Conservation (phyloP, 106 monocot species). For the Amphibolis antarctica region DNA sequence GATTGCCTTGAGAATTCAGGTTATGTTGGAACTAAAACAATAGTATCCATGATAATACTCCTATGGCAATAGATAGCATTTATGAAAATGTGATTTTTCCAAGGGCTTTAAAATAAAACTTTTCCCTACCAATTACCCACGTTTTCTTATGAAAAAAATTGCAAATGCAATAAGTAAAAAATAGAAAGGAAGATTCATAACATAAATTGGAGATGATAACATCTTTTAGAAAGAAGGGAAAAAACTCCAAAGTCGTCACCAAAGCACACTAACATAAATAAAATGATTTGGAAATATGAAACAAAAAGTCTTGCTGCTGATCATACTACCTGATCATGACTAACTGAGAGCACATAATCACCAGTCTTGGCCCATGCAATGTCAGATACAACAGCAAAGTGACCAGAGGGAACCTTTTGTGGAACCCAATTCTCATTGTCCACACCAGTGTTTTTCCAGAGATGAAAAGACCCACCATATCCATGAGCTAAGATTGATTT, state of each 20-base stretch:
- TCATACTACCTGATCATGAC: constrained; percentile 76
- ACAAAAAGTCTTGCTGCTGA: not conserved
- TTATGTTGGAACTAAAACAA: too few relatives aligned
- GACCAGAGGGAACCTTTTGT: constrained; percentile 84
- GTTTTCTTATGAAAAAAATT: not conserved
- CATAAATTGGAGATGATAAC: not conserved
- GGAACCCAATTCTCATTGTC: constrained; percentile 81
- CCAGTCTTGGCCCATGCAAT: constrained; percentile 64
- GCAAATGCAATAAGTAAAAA: not conserved
- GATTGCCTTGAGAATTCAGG: too few relatives aligned
- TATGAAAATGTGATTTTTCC: too few relatives aligned
- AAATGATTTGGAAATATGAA: not conserved
- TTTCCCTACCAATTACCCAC: not conserved
- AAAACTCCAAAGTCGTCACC: not conserved
- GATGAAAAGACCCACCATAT: constrained; percentile 91
- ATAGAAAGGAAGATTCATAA: not conserved
- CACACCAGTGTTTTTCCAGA: constrained; percentile 69
- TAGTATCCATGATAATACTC: too few relatives aligned
- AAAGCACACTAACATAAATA: not conserved
- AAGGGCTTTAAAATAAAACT: not conserved
- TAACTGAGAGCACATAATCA: constrained; percentile 79
- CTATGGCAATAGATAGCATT: too few relatives aligned
- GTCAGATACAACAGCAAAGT: constrained; percentile 81
- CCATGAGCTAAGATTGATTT: constrained; percentile 82
- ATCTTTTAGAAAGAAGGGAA: not conserved